A percentile compares a stretch with the other conserved stretches of the same genome.
Conservation (phyloP, 2,329 filamentous ascomycete genomes). For the Aspergillus calidoustus region DNA sequence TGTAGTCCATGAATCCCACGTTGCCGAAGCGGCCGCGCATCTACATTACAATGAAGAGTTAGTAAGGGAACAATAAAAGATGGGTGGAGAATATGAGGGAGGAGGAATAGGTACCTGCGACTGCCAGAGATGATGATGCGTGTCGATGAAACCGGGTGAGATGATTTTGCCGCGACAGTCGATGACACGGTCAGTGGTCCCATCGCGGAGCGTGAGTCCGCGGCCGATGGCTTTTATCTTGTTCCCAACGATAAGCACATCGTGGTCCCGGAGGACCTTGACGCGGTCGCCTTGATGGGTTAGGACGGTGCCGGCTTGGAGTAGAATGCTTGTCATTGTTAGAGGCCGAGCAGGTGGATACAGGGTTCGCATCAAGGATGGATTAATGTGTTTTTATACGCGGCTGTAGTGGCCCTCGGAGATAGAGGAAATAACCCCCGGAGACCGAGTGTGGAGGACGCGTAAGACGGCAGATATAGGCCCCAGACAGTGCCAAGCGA, state of each 20-base stretch:
- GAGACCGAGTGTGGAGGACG: too few relatives aligned
- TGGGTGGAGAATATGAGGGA: too few relatives aligned
- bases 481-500: too few relatives aligned
- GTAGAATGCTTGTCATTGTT: too few relatives aligned
- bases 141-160: constrained; percentile 42
- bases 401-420: too few relatives aligned
- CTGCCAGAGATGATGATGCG: constrained; percentile 53
- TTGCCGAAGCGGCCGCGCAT: constrained; percentile 43
- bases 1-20: constrained; percentile 49
- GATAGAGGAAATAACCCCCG: too few relatives aligned
- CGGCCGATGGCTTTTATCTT: constrained; percentile 26
- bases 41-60: background rate
- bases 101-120: constrained; percentile 33
- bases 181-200: constrained; percentile 34
- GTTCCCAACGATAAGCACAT: constrained; percentile 28
- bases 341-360: too few relatives aligned
- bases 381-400: too few relatives aligned
- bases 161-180: constrained; percentile 44
- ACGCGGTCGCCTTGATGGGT: constrained; percentile 24
- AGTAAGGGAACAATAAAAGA: too few relatives aligned
- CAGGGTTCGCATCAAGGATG: too few relatives aligned
- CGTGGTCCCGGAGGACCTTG: constrained; percentile 9
- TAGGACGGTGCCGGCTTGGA: constrained; percentile 11
- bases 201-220: constrained; percentile 17
- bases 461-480: too few relatives aligned